phyloP scores from a whole-genome alignment of 805 yeast genomes.

The Sporopachydermia lactativora region DNA sequence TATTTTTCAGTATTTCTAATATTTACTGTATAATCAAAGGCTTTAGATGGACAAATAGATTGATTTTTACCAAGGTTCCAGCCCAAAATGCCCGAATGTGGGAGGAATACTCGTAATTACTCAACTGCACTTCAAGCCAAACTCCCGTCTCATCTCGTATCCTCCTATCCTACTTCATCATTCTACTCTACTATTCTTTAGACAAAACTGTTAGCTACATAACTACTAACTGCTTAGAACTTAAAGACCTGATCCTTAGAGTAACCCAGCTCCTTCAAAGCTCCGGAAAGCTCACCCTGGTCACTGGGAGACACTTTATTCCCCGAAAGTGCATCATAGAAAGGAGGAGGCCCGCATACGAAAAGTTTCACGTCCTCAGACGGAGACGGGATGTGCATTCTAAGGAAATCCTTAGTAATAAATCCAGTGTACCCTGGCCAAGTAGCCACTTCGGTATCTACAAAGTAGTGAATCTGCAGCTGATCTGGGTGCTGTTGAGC shows the following conservation, averaged over 20 bases:
- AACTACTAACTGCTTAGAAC: conserved; percentile 39
- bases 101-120: too few species aligned
- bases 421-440: conserved; percentile 56
- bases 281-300: conserved; percentile 91
- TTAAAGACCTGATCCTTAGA: conserved; percentile 79
- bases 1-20: too few species aligned
- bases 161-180: too few species aligned
- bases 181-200: too few species aligned
- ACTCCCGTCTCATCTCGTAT: too few species aligned
- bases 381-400: conserved; percentile 48
- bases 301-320: conserved; percentile 71
- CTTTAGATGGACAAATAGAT: too few species aligned
- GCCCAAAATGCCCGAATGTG: too few species aligned
- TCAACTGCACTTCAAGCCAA: too few species aligned
- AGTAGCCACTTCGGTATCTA: conserved; percentile 41
- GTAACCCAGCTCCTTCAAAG: conserved; percentile 79
- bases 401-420: conserved; percentile 64
- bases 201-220: too few species aligned
- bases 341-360: conserved; percentile 92
- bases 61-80: too few species aligned
- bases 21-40: too few species aligned
- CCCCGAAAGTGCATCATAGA: conserved; percentile 83
- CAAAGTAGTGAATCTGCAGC: conserved; percentile 64
- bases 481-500: conserved; percentile 62
- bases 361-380: conserved; percentile 58